These are phyloP conservation scores for Phytopythium ostracodes DNA, from an alignment of 352 stramenopile species.

Conservation along the genomic window DNA sequence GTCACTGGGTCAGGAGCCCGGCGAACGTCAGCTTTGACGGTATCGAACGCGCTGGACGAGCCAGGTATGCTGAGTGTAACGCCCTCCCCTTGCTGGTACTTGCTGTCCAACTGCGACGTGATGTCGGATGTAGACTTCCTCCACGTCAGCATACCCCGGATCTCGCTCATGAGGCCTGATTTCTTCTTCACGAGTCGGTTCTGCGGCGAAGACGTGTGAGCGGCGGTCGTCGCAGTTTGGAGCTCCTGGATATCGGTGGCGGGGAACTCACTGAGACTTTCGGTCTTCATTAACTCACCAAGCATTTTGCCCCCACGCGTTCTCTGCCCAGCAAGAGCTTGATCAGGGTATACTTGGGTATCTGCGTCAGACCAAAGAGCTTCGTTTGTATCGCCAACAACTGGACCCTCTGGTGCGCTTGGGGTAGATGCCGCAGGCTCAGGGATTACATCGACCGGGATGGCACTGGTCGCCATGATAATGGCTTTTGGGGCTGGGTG, in stretches of 20 bases:
- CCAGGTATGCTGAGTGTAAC: too few relatives aligned
- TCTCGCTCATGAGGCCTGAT: slow-evolving; percentile 13
- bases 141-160: slow-evolving; percentile 12
- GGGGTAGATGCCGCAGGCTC: neutral
- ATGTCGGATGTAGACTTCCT: slow-evolving; percentile 5
- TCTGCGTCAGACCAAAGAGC: neutral
- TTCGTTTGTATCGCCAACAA: neutral
- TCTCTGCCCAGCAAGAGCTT: neutral
- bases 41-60: neutral
- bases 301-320: neutral
- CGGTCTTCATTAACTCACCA: neutral
- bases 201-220: too few relatives aligned
- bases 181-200: slow-evolving; percentile 4
- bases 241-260: neutral
- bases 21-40: neutral
- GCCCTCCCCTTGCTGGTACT: neutral
- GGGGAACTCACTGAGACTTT: neutral
- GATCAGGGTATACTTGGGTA: neutral
- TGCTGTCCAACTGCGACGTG: neutral
- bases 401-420: neutral
- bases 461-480: neutral
- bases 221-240: too few relatives aligned
- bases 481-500: too few relatives aligned
- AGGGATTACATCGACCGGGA: neutral
- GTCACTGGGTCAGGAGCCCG: too few relatives aligned